Base-by-base conservation (phyloP, 2,329 filamentous ascomycete genomes). In the Amauroascus verrucosus region DNA sequence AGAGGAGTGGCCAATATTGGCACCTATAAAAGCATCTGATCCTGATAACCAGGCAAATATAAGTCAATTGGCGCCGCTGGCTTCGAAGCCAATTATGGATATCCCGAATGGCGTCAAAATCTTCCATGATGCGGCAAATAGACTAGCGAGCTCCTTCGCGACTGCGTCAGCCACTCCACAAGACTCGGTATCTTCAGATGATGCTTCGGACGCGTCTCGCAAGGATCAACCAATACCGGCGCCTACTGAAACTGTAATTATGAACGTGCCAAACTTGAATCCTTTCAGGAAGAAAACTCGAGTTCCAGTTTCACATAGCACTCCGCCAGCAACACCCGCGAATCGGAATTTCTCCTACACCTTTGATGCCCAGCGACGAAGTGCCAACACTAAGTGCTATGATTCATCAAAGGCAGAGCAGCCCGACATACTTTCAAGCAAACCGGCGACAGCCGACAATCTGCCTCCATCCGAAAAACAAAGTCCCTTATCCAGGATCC, bases 1-100 rank as follows among this genome's bases (percentile, higher is more conserved):
- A 6, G 55, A 58, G 33, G 51, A 55, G 13, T 58, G 57, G 57
- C 55, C 55, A 9, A 50, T 41, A 4, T 28, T 55, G 16, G 44
- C 53, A 11, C 53, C 57, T 32, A 44, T 18, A 9, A 54, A 54
- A 32, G 46, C 43, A 14, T 14, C 47, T 26, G 28, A 30, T 6
- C 18, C 44, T 26, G 2, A 7, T 24, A 20, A 35, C 8, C 38
- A 46, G 2, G 46, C 28, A 11, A 14, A 8, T 14, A 45, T 6
- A 16, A 28, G 28, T 22, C 38, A 44, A 37, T 38, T 46, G 30
- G 24, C 40, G 14, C 18, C 50, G 14, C 47, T 53, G 51, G 44
- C 51, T 43, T 22, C 50, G 14, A 45, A 28, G 14, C 3, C 16
- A 41, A 7, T 16, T 11, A 26, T 11, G 14, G 24, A 48, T 22